Evolutionary conservation across 352 stramenopile species (phyloP).

Genomic region (Phytophthora uliginosa): DNA sequence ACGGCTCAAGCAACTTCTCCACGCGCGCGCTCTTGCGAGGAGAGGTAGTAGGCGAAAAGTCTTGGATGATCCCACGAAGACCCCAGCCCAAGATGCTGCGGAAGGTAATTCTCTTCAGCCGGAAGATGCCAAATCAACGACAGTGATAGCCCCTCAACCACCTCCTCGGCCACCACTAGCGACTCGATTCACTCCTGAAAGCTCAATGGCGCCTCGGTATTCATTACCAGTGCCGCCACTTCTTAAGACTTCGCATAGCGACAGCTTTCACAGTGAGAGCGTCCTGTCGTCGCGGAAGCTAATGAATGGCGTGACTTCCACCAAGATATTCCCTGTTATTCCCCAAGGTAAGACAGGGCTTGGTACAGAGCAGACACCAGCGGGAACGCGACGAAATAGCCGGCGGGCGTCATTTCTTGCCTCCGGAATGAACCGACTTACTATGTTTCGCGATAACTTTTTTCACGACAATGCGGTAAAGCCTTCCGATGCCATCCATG

Average conservation of each 20-base stretch:
- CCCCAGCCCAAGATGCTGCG: neutral
- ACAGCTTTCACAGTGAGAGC: constrained; percentile 24
- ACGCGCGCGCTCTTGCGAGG: constrained; percentile 13
- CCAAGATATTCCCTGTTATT: constrained; percentile 29
- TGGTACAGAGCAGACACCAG: neutral
- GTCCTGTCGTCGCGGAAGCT: constrained; percentile 11
- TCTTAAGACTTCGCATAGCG: neutral
- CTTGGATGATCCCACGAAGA: neutral
- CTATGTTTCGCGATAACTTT: constrained; percentile 44
- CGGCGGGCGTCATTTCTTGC: constrained; percentile 29
- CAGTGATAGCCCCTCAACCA: neutral
- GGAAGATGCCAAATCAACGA: constrained; percentile 1
- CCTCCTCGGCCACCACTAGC: neutral
- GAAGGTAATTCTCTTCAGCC: neutral
- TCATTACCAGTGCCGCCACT: constrained; percentile 9
- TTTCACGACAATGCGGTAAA: constrained; percentile 42
- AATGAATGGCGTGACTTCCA: neutral
- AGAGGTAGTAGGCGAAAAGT: constrained; percentile 6
- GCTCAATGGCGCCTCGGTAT: neutral
- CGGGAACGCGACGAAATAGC: neutral
- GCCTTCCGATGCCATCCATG: constrained; percentile 54
- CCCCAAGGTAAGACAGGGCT: neutral
- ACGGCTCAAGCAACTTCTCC: constrained; percentile 28
- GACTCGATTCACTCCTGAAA: neutral
- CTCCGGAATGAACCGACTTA: constrained; percentile 31